Conservation (phyloP, 2,329 filamentous ascomycete genomes). For the Cladosporium sp. region DNA sequence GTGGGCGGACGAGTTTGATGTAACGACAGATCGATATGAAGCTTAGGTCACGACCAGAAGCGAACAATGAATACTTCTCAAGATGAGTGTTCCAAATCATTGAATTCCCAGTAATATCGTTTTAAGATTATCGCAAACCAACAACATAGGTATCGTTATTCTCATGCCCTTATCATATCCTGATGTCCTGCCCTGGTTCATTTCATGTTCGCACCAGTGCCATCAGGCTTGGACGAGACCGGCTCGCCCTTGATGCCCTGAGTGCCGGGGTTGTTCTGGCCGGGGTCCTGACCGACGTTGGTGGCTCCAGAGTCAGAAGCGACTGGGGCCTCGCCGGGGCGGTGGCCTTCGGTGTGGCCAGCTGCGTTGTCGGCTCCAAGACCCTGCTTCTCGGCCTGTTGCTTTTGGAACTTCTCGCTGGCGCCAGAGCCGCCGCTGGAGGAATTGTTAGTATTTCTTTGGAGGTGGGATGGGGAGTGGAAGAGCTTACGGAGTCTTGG, state of each 20-base stretch:
- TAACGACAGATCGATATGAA: slow-evolving; percentile 34
- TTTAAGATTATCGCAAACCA: not conserved
- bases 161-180: not conserved
- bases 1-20: slow-evolving; percentile 91
- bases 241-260: slow-evolving; percentile 31
- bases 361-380: slow-evolving; percentile 31
- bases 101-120: not conserved
- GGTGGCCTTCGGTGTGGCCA: slow-evolving; percentile 25
- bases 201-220: slow-evolving; percentile 25
- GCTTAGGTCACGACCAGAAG: not conserved
- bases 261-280: slow-evolving; percentile 32
- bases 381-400: slow-evolving; percentile 32
- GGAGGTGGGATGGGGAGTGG: not conserved
- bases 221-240: slow-evolving; percentile 21
- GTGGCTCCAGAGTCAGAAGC: slow-evolving; percentile 33
- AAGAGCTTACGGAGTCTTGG: not conserved
- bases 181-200: slow-evolving; percentile 2
- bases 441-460: not conserved
- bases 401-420: slow-evolving; percentile 33
- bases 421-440: slow-evolving; percentile 15
- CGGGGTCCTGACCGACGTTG: slow-evolving; percentile 28
- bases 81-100: not conserved
- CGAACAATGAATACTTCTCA: not conserved
- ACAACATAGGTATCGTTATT: slow-evolving; percentile 5
- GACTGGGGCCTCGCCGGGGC: slow-evolving; percentile 30